Evolutionary conservation across 2,329 filamentous ascomycete genomes (phyloP).

Genomic region (Moelleriella libera): DNA sequence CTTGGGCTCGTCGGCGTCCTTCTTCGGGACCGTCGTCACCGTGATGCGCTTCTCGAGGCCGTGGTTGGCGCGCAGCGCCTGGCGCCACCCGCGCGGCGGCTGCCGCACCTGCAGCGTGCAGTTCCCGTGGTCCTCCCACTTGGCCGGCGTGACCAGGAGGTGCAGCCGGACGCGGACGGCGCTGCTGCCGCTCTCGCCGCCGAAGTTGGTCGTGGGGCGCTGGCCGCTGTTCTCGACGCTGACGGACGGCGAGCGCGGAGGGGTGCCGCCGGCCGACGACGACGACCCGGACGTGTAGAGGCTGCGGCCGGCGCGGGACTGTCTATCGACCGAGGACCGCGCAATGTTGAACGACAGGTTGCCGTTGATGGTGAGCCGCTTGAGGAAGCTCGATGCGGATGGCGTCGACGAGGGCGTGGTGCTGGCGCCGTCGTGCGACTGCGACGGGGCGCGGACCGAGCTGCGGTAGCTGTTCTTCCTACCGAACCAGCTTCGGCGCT

Average conservation of each 20-base stretch:
- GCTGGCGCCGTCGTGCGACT: slow-evolving; percentile 62
- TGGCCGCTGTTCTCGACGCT: slow-evolving; percentile 37
- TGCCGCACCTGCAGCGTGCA: slow-evolving; percentile 71
- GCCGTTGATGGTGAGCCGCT: slow-evolving; percentile 57
- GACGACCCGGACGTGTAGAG: slow-evolving; percentile 46
- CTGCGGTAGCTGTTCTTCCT: slow-evolving; percentile 52
- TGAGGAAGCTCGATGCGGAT: slow-evolving; percentile 69
- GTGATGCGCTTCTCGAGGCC: slow-evolving; percentile 76
- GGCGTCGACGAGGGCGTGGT: slow-evolving; percentile 44
- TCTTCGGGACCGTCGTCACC: slow-evolving; percentile 57
- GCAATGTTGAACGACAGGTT: slow-evolving; percentile 68
- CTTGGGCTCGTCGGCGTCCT: slow-evolving; percentile 38
- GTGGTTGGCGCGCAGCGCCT: slow-evolving; percentile 44
- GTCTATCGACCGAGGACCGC: slow-evolving; percentile 56
- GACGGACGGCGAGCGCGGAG: slow-evolving; percentile 43
- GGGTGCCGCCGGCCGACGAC: slow-evolving; percentile 27
- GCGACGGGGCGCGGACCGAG: slow-evolving; percentile 44
- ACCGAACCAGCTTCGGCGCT: slow-evolving; percentile 43
- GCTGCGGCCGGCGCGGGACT: slow-evolving; percentile 37
- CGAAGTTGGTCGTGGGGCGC: slow-evolving; percentile 48
- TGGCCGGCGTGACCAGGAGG: slow-evolving; percentile 56
- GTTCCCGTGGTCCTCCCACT: slow-evolving; percentile 86
- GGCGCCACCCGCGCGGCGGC: slow-evolving; percentile 48
- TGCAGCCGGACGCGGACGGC: slow-evolving; percentile 84
- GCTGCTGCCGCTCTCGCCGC: slow-evolving; percentile 47